These are phyloP conservation scores for Aspergillus eucalypticola DNA, from an alignment of 2,329 filamentous ascomycete genomes.

Conservation along the genomic window DNA sequence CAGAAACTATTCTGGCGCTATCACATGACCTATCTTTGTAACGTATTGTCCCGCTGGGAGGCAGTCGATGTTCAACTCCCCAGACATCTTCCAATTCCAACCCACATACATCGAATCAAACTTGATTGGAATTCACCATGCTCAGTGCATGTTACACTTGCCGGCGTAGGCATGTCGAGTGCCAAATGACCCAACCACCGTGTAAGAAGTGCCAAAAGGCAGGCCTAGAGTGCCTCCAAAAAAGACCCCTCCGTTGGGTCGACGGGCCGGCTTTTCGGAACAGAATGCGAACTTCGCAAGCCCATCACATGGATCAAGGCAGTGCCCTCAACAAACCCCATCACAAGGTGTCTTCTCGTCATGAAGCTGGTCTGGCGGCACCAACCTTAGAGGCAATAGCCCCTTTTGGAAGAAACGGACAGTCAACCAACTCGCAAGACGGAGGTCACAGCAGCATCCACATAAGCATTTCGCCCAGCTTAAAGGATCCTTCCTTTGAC, in stretches of 20 bases:
- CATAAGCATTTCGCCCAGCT: neutral
- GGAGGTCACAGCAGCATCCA: too few relatives aligned
- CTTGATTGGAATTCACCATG: too few relatives aligned
- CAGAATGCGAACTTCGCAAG: constrained; percentile 18
- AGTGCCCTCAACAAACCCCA: too few relatives aligned
- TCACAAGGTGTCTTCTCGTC: too few relatives aligned
- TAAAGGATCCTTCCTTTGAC: constrained; percentile 20
- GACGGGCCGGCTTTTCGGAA: constrained; percentile 33
- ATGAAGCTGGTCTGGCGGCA: neutral
- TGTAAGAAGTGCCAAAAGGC: constrained; percentile 37
- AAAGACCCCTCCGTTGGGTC: constrained; percentile 37
- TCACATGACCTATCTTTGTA: too few relatives aligned
- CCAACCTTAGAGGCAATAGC: neutral
- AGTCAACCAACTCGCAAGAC: too few relatives aligned
- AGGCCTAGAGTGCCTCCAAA: constrained; percentile 34
- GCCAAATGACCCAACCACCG: constrained; percentile 28
- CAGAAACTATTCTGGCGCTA: too few relatives aligned
- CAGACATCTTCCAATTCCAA: too few relatives aligned
- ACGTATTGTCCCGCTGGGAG: too few relatives aligned
- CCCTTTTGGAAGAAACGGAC: neutral
- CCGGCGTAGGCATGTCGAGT: constrained; percentile 36
- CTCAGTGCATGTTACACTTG: constrained; percentile 32
- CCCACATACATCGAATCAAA: too few relatives aligned
- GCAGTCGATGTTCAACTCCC: too few relatives aligned
- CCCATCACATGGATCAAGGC: neutral